Evolutionary conservation across 345 rosid species (phyloP).

Genomic region (Boechera stricta): DNA sequence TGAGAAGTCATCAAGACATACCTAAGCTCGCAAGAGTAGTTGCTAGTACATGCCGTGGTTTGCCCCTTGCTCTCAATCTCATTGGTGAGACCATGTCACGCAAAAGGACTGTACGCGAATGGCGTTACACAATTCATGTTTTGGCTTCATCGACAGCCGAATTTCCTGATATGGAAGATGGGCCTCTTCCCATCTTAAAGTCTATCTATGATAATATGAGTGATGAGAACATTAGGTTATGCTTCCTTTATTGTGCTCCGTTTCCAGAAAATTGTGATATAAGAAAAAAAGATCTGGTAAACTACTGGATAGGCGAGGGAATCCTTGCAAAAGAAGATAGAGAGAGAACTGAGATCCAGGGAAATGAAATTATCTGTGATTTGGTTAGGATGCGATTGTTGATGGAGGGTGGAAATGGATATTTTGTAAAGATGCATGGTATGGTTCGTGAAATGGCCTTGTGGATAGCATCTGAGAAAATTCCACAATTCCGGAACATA

Average conservation of each 20-base stretch:
- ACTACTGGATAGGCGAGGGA: conserved; percentile 47
- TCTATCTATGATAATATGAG: conserved; percentile 36
- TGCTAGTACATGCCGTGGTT: conserved; percentile 41
- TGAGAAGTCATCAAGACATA: conserved; percentile 32
- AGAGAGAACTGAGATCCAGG: conserved; percentile 30
- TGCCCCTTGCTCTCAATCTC: conserved; percentile 50
- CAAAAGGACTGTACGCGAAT: conserved; percentile 31
- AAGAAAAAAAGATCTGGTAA: conserved; percentile 34
- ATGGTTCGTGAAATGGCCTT: conserved; percentile 51
- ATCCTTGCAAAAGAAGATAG: conserved; percentile 15
- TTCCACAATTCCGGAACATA: neutral
- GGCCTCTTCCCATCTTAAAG: neutral
- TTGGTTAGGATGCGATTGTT: conserved; percentile 46
- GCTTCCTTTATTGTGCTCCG: conserved; percentile 52
- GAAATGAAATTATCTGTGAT: conserved; percentile 33
- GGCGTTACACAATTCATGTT: conserved; percentile 45
- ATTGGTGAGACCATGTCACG: conserved; percentile 46
- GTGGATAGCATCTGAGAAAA: conserved; percentile 36
- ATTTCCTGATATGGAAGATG: conserved; percentile 15
- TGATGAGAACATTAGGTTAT: conserved; percentile 22
- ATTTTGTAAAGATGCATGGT: conserved; percentile 47
- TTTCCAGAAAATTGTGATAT: conserved; percentile 40
- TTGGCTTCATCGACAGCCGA: conserved; percentile 36
- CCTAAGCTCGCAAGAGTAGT: conserved; percentile 39
- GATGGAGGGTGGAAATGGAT: conserved; percentile 27